phyloP scores from a whole-genome alignment of 352 stramenopile genomes.

The Pythium aristosporum region DNA sequence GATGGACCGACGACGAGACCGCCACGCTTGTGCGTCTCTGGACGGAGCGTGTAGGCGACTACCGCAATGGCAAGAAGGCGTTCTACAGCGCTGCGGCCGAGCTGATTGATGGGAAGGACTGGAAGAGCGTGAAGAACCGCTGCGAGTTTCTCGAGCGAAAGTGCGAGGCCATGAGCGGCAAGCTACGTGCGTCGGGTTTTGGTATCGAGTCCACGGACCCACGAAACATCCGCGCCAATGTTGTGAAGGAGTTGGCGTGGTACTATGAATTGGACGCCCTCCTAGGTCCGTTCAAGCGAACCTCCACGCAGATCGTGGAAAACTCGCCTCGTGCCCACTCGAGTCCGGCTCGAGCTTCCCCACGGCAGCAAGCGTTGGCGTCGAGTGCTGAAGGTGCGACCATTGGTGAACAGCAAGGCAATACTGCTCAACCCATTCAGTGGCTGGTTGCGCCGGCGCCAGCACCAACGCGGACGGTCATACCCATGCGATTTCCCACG shows the following conservation, averaged over 20 bases:
- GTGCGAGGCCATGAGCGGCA: neutral
- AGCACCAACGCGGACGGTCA: neutral
- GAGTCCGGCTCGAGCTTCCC: neutral
- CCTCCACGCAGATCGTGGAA: neutral
- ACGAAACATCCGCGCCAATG: neutral
- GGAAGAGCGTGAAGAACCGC: constrained; percentile 4
- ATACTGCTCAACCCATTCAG: neutral
- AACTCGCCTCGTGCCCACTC: neutral
- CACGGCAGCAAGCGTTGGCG: neutral
- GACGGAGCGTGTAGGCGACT: neutral
- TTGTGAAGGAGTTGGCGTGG: neutral
- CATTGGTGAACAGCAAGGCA: neutral
- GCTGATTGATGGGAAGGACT: neutral
- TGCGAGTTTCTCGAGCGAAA: constrained; percentile 4
- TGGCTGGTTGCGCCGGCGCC: neutral
- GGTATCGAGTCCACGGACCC: neutral
- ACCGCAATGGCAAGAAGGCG: neutral
- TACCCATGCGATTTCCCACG: too few species aligned
- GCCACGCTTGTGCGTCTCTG: neutral
- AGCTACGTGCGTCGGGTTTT: neutral
- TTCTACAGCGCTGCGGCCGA: neutral
- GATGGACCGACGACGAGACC: constrained; percentile 2
- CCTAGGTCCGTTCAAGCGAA: neutral
- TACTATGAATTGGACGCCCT: neutral
- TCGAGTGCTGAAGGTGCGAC: neutral